Percentiles rank a stretch among this genome's conserved stretches.
Evolutionary conservation across 169 alveolate species (phyloP).

Genomic region (Cryptosporidium felis): DNA sequence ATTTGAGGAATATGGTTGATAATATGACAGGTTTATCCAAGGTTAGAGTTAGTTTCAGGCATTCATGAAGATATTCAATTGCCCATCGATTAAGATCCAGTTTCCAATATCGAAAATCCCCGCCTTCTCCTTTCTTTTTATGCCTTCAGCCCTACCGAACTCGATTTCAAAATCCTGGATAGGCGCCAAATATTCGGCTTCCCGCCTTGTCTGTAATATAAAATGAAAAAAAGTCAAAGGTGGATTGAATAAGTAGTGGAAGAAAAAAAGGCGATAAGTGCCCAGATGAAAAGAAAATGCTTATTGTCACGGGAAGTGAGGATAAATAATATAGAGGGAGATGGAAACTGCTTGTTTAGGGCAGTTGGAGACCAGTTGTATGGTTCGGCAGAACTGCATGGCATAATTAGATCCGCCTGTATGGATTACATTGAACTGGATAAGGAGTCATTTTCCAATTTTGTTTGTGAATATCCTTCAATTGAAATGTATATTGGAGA

Average conservation of each 20-base stretch:
- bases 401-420: conserved; percentile 75
- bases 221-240: neutral
- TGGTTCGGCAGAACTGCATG: conserved; percentile 75
- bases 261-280: neutral
- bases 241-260: neutral
- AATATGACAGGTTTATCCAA: neutral
- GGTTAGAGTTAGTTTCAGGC: neutral
- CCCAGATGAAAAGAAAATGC: conserved; percentile 26
- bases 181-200: neutral
- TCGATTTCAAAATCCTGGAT: too few relatives aligned
- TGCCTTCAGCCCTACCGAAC: neutral
- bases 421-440: conserved; percentile 75
- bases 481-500: conserved; percentile 78
- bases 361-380: conserved; percentile 79
- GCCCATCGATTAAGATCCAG: neutral
- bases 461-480: conserved; percentile 82
- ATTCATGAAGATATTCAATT: neutral
- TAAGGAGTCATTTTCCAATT: conserved; percentile 75
- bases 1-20: neutral
- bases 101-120: neutral
- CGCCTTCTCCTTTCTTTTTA: neutral
- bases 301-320: neutral
- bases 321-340: conserved; percentile 72
- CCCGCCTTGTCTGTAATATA: conserved; percentile 5
- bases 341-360: conserved; percentile 85